Evolutionary conservation across 2,329 filamentous ascomycete species (phyloP).

Genomic region (Venturia effusa): DNA sequence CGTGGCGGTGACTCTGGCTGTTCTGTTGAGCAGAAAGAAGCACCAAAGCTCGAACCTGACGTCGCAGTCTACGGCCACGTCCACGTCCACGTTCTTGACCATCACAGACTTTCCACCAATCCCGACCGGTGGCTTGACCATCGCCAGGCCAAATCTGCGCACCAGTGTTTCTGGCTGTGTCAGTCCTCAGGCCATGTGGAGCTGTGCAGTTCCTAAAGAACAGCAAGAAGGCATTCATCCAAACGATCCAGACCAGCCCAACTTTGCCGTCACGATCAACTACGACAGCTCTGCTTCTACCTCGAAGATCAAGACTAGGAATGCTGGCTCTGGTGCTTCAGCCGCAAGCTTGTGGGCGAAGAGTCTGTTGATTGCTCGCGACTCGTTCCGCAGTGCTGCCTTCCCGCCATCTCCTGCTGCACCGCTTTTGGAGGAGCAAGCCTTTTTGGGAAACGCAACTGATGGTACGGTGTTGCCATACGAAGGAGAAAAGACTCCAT

Average conservation of each 20-base stretch:
- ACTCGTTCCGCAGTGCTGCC: not conserved
- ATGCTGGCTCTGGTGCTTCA: constrained; percentile 6
- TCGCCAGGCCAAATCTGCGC: constrained; percentile 61
- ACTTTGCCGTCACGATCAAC: constrained; percentile 66
- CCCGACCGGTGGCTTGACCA: constrained; percentile 69
- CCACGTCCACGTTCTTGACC: constrained; percentile 44
- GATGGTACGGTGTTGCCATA: constrained; percentile 62
- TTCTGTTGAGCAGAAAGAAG: constrained; percentile 17
- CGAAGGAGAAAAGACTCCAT: constrained; percentile 76
- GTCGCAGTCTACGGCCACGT: not conserved
- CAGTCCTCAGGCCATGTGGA: constrained; percentile 66
- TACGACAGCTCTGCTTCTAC: constrained; percentile 42
- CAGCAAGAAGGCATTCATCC: constrained; percentile 53
- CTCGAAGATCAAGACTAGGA: constrained; percentile 19
- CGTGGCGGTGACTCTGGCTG: constrained; percentile 27
- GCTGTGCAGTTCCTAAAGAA: constrained; percentile 73
- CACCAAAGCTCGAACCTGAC: constrained; percentile 14
- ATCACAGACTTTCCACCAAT: constrained; percentile 78
- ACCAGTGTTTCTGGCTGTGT: constrained; percentile 59
- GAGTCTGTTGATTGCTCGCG: not conserved
- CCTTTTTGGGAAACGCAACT: constrained; percentile 76
- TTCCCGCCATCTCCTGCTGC: constrained; percentile 42
- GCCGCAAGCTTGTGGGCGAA: not conserved
- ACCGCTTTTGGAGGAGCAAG: constrained; percentile 58
- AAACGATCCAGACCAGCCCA: constrained; percentile 58